These are phyloP conservation scores for Backusella morwellensis DNA, from an alignment of 192 early-diverging fungal genomes.

Conservation along the genomic window DNA sequence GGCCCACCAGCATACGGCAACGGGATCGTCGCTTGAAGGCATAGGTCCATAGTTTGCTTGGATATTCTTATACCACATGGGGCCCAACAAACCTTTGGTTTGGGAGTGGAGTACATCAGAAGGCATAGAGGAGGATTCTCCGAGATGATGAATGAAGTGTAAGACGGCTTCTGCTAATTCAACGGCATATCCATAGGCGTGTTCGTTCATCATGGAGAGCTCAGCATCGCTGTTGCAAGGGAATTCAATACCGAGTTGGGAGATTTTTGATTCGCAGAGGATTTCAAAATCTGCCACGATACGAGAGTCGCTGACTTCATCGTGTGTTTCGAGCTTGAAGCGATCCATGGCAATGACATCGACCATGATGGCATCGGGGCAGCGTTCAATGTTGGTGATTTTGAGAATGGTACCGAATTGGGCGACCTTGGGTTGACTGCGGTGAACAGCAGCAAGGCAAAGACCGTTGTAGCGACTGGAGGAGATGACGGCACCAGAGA, in stretches of 20 bases:
- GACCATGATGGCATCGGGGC: constrained; percentile 7
- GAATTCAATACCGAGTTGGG: constrained; percentile 5
- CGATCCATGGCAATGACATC: constrained; percentile 5
- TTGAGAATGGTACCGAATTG: constrained; percentile 13
- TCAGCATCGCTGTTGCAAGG: neutral
- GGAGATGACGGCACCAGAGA: neutral
- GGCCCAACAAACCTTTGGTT: constrained; percentile 3
- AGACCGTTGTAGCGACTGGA: constrained; percentile 7
- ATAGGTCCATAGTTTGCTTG: constrained; percentile 8
- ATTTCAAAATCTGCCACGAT: constrained; percentile 6
- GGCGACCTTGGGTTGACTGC: neutral
- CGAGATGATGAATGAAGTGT: neutral
- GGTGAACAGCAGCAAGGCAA: constrained; percentile 6
- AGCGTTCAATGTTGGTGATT: constrained; percentile 3
- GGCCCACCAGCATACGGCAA: constrained; percentile 10
- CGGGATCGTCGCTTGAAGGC: neutral
- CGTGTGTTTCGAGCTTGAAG: neutral
- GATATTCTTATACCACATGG: constrained; percentile 12
- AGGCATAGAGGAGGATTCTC: neutral
- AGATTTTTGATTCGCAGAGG: neutral
- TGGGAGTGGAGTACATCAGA: neutral
- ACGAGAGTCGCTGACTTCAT: neutral
- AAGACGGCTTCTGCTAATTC: neutral
- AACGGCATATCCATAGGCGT: neutral
- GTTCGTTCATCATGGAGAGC: neutral